phyloP scores from a whole-genome alignment of 2,329 filamentous ascomycete species.

The Colletotrichum sp. region DNA sequence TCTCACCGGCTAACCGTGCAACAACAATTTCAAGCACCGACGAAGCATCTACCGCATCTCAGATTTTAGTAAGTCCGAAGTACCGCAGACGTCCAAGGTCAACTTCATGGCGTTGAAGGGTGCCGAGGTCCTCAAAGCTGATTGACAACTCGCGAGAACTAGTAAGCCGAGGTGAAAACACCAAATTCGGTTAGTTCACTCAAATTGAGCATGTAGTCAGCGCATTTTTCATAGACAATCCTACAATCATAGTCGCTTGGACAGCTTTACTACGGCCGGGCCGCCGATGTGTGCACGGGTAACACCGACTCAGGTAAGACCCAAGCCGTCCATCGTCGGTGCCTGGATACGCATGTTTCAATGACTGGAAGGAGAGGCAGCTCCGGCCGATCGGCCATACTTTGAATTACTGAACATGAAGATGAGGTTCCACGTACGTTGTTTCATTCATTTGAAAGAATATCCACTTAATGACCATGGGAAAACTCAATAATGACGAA shows the following conservation, averaged over 20 bases:
- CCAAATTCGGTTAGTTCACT: neutral
- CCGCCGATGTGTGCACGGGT: neutral
- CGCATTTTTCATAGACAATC: neutral
- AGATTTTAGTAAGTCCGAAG: neutral
- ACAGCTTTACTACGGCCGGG: neutral
- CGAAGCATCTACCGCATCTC: neutral
- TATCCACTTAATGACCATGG: neutral
- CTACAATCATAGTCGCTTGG: neutral
- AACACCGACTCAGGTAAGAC: neutral
- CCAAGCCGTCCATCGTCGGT: neutral
- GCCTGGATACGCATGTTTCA: neutral
- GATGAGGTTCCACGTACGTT: neutral
- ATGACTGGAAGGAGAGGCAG: neutral
- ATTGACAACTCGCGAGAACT: neutral
- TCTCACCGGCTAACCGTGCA: neutral
- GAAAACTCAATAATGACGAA: neutral
- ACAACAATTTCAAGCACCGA: neutral
- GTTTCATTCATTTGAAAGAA: neutral
- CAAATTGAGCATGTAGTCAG: neutral
- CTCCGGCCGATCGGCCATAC: neutral
- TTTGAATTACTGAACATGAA: neutral
- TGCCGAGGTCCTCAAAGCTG: neutral
- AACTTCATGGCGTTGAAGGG: neutral
- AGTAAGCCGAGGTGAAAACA: neutral
- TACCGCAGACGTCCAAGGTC: neutral